Base-by-base conservation (phyloP, 2,329 filamentous ascomycete species). In the Colletotrichum karsti region DNA sequence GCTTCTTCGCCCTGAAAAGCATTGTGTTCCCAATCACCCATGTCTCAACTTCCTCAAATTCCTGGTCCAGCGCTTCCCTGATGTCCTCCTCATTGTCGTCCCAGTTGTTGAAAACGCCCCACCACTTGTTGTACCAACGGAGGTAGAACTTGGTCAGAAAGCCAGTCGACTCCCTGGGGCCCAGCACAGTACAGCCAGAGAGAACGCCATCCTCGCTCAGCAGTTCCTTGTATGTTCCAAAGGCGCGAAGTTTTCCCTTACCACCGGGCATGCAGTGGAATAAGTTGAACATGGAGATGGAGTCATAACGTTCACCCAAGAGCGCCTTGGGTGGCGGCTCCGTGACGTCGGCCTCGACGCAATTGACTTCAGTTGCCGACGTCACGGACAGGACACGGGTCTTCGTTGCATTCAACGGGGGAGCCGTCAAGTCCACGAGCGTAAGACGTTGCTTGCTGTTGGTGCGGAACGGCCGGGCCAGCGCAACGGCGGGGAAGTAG, bases 251-350 rank as follows among this genome's bases (percentile, higher is more conserved):
- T 69, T 82, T 81, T 5, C 67, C 64, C 4, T 63, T 51, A 1
- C 75, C 74, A 0, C 76, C 76, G 0, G 81, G 81, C 9, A 84
- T 68, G 70, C 82, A 83, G 70, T 84, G 82, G 15, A 83, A 73
- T 5, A 83, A 67, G 69, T 81, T 83, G 70, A 81, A 82, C 72
- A 82, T 75, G 13, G 79, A 79, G 56, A 86, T 80, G 1, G 81
- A 81, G 69, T 82, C 78, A 69, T 81, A 85, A 50, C 70, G 72
- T 2, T 67, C 71, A 41, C 70, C 22, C 28, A 68, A 62, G 22
- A 79, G 63, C 4, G 63, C 68, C 24, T 69, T 56, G 0, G 78
- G 78, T 3, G 79, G 71, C 3, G 78, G 75, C 35, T 76, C 66
- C 6, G 75, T 77, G 30, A 79, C 75, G 67, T 84, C 79, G 5